phyloP scores from a whole-genome alignment of 208 protist species.

The Phytomonas francai region DNA sequence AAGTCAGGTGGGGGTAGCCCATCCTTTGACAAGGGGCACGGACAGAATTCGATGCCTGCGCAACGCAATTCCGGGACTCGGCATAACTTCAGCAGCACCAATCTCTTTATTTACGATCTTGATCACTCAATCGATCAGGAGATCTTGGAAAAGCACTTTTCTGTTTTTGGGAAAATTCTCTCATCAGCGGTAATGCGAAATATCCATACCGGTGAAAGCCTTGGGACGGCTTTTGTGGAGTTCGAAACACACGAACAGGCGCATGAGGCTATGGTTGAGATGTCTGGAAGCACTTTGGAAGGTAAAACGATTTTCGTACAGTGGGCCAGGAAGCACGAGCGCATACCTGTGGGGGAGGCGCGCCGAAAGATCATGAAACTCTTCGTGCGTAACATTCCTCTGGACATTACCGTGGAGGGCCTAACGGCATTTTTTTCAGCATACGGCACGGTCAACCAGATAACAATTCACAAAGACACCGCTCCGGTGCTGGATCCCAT shows the following conservation, averaged over 20 bases:
- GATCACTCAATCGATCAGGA: constrained; percentile 24
- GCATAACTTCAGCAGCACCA: constrained; percentile 26
- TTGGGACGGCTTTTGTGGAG: constrained; percentile 72
- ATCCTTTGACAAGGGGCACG: neutral
- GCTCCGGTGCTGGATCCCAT: constrained; percentile 19
- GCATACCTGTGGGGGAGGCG: constrained; percentile 44
- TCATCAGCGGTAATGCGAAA: constrained; percentile 63
- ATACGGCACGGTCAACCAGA: constrained; percentile 37
- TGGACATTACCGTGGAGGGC: constrained; percentile 23
- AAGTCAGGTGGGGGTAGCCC: neutral
- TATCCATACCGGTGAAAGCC: constrained; percentile 62
- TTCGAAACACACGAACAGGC: constrained; percentile 49
- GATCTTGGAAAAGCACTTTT: constrained; percentile 29
- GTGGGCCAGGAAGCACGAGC: constrained; percentile 70
- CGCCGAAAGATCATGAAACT: constrained; percentile 70
- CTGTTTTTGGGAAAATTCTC: constrained; percentile 39
- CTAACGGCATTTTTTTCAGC: constrained; percentile 30
- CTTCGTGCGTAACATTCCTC: constrained; percentile 78
- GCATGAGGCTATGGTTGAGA: constrained; percentile 24
- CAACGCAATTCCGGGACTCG: neutral
- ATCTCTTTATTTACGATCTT: constrained; percentile 59
- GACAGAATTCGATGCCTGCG: neutral
- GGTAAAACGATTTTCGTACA: constrained; percentile 37
- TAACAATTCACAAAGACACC: constrained; percentile 77
- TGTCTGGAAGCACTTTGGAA: constrained; percentile 19